Percentiles rank a stretch among this genome's conserved stretches.
These are phyloP conservation scores for button mushroom (Agaricus bisporus) DNA, from an alignment of 768 basidiomycete species.

Conservation along the genomic window DNA sequence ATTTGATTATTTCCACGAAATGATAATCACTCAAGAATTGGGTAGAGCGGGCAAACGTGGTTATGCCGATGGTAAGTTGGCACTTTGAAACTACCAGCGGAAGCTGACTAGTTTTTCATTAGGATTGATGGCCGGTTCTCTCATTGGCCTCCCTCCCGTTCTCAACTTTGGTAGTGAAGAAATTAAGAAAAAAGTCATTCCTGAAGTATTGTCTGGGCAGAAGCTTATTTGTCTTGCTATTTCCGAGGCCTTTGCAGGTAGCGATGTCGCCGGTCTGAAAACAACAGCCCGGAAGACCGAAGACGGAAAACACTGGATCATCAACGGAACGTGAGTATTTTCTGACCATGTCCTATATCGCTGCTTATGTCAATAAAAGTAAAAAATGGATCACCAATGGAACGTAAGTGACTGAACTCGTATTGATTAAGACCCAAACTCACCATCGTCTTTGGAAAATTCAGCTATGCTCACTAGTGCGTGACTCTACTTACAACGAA, in stretches of 20 bases:
- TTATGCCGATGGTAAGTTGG: slow-evolving; percentile 63
- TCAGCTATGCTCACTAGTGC: slow-evolving; percentile 39
- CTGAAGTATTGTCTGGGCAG: slow-evolving; percentile 63
- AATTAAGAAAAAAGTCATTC: slow-evolving; percentile 47
- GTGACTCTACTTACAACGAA: slow-evolving; percentile 11
- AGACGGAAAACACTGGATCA: slow-evolving; percentile 77
- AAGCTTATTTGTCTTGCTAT: slow-evolving; percentile 84
- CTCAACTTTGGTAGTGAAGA: slow-evolving; percentile 73
- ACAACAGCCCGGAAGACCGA: slow-evolving; percentile 71
- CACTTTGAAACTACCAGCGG: neutral
- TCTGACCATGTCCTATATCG: neutral
- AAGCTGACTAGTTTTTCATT: neutral
- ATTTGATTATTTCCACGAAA: slow-evolving; percentile 89
- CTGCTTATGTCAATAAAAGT: slow-evolving; percentile 17
- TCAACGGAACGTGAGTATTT: slow-evolving; percentile 51
- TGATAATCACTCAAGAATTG: slow-evolving; percentile 78
- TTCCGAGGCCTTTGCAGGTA: slow-evolving; percentile 83
- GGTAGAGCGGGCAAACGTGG: slow-evolving; percentile 64
- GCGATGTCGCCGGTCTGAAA: slow-evolving; percentile 70
- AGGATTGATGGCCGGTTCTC: slow-evolving; percentile 63
- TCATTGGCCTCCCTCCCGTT: slow-evolving; percentile 82
- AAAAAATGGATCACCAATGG: slow-evolving; percentile 89
- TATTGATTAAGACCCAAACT: neutral
- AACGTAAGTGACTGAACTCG: slow-evolving; percentile 30
- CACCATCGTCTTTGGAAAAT: neutral